A percentile compares a stretch with the other conserved stretches of the same genome.
phyloP scores from a whole-genome alignment of 768 basidiomycete genomes.

The Mycena haematopus region DNA sequence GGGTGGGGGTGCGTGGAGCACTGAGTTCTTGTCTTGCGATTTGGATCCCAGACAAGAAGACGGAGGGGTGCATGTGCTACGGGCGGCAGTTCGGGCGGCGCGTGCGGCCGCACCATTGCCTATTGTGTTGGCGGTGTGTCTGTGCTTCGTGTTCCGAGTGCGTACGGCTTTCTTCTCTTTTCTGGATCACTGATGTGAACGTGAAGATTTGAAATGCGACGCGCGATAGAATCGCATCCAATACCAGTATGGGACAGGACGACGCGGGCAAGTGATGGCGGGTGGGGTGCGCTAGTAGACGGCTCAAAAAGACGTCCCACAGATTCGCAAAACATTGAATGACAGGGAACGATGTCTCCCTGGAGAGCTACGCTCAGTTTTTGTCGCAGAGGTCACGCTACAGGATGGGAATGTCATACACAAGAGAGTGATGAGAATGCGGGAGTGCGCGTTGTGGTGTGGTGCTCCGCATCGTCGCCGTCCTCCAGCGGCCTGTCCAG shows the following conservation, averaged over 20 bases:
- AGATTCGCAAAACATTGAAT: background rate
- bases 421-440: too few relatives aligned
- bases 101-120: conserved; percentile 83
- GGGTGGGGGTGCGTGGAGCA: conserved; percentile 69
- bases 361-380: background rate
- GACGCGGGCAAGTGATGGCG: too few relatives aligned
- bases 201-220: too few relatives aligned
- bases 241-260: too few relatives aligned
- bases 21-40: conserved; percentile 90
- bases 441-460: too few relatives aligned
- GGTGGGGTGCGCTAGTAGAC: too few relatives aligned
- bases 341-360: conserved; percentile 12
- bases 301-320: background rate
- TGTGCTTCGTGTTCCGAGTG: conserved; percentile 84
- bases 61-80: conserved; percentile 88
- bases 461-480: too few relatives aligned
- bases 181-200: conserved; percentile 72
- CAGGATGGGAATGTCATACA: conserved; percentile 4
- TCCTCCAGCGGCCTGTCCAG: too few relatives aligned
- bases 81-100: conserved; percentile 77
- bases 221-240: too few relatives aligned
- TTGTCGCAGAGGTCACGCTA: conserved; percentile 12
- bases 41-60: conserved; percentile 90
- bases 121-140: conserved; percentile 85
- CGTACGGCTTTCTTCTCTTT: conserved; percentile 54